Percentiles rank a stretch among this genome's conserved stretches.
phyloP scores from a whole-genome alignment of 768 basidiomycete genomes.

The Hericium coralloides region DNA sequence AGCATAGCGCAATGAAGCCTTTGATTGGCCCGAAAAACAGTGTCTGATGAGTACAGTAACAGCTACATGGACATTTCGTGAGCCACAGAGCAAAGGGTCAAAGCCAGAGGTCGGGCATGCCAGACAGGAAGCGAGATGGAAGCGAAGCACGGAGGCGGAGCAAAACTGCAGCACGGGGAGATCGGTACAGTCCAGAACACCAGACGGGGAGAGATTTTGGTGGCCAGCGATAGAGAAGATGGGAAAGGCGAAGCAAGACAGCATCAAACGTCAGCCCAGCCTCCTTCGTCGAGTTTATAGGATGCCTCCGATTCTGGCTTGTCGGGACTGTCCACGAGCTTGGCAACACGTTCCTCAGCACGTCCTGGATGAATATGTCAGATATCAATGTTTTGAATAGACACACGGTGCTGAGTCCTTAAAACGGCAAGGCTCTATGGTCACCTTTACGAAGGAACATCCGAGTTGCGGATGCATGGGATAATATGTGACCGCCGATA shows the following conservation, averaged over 20 bases:
- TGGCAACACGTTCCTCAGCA: constrained; percentile 85
- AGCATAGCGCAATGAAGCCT: too few relatives aligned
- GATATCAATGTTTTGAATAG: neutral
- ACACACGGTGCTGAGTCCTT: neutral
- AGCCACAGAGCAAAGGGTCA: too few relatives aligned
- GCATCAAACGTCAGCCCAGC: constrained; percentile 74
- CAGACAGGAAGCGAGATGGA: too few relatives aligned
- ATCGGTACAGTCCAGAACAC: neutral
- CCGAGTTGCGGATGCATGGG: constrained; percentile 80
- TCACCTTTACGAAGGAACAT: constrained; percentile 83
- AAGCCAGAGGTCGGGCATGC: too few relatives aligned
- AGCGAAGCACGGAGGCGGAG: too few relatives aligned
- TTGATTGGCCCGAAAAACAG: too few relatives aligned
- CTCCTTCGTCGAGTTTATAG: constrained; percentile 86
- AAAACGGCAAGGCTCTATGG: neutral
- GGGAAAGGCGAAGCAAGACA: neutral
- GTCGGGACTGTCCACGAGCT: constrained; percentile 84
- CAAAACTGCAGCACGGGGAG: too few relatives aligned
- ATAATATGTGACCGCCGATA: constrained; percentile 83
- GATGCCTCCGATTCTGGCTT: constrained; percentile 86
- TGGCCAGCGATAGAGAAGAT: neutral
- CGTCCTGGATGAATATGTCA: constrained; percentile 44
- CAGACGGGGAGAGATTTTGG: neutral
- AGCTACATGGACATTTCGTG: too few relatives aligned
- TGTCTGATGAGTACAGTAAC: too few relatives aligned